Evolutionary conservation across 331 rosid species (phyloP), one percentile per base, ranked within the genome.

Genomic region (Quercus tomentella): DNA sequence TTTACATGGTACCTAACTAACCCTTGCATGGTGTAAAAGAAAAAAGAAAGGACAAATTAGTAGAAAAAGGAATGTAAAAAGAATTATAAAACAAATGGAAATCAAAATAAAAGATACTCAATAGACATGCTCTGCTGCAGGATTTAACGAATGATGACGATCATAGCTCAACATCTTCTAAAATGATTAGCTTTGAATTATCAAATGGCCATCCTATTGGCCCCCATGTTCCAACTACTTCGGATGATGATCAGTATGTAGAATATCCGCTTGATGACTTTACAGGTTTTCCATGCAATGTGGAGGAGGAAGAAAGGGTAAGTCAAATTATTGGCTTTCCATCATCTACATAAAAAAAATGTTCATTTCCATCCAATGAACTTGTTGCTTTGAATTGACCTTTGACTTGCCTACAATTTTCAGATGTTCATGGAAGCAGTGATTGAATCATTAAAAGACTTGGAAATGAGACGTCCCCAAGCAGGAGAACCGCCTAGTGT

Each of bases 181-280:
- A 90, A 56, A 92, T 95, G 99, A 95, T 95, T 78, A 95, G 93
- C 90, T 95, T 95, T 76, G 99, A 95, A 49, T 77, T 95, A 77
- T 76, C 97, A 12, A 90, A 92, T 77, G 97, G 97, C 21, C 78
- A 87, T 83, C 92, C 92, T 4, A 84, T 70, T 77, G 96, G 88
- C 43, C 89, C 97, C 68, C 88, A 87, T 51, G 93, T 90, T 82
- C 99, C 93, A 2, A 73, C 91, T 16, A n/a, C 87, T 15, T 74
- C 86, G 88, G 93, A 93, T 0, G 97, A 95, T 61, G 94, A 95
- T 87, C 97, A 86, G 57, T 95, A 89, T 52, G 96, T 92, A 28
- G 99, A 95, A 88, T 95, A 91, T 82, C 87, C 74, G 31, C 91
- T 95, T 66, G 97, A 90, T 61, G 99, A 95, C 87, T 87, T 93